phyloP scores from a whole-genome alignment of 495 filamentous ascomycete species.

The Tuber magnatum region DNA sequence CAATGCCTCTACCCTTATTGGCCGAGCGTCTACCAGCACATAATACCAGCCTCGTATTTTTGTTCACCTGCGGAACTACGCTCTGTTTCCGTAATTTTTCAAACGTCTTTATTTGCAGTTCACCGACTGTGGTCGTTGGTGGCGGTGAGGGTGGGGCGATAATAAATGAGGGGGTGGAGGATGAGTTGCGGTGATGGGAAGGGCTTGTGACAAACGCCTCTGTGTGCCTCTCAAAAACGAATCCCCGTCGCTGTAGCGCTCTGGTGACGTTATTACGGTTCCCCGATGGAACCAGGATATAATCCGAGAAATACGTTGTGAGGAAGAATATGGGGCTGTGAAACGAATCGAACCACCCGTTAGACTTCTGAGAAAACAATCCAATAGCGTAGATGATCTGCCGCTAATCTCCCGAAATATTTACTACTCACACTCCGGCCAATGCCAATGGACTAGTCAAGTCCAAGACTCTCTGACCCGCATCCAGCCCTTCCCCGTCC shows the following conservation, averaged over 20 bases:
- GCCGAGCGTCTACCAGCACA: conserved; percentile 64
- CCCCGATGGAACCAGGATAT: conserved; percentile 79
- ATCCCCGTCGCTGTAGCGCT: conserved; percentile 70
- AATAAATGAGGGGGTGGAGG: conserved; percentile 46
- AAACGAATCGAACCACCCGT: conserved; percentile 13
- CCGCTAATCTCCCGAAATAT: neutral
- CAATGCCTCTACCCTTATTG: conserved; percentile 40
- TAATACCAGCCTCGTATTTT: conserved; percentile 64
- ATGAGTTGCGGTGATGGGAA: conserved; percentile 48
- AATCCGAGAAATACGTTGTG: conserved; percentile 95
- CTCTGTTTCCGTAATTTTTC: conserved; percentile 62
- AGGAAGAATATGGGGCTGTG: conserved; percentile 89
- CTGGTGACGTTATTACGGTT: conserved; percentile 64
- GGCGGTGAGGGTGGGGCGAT: conserved; percentile 59
- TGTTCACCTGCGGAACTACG: conserved; percentile 65
- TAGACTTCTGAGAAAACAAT: neutral
- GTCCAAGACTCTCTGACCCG: conserved; percentile 87
- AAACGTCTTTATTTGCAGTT: conserved; percentile 79
- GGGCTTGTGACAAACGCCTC: conserved; percentile 59
- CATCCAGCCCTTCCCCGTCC: conserved; percentile 78
- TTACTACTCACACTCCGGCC: conserved; percentile 66
- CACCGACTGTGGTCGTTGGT: conserved; percentile 65
- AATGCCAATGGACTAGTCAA: conserved; percentile 83
- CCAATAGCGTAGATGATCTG: neutral
- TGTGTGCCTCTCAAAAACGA: conserved; percentile 65